phyloP scores from a whole-genome alignment of 2,329 filamentous ascomycete species.

The Fusarium avenaceum region DNA sequence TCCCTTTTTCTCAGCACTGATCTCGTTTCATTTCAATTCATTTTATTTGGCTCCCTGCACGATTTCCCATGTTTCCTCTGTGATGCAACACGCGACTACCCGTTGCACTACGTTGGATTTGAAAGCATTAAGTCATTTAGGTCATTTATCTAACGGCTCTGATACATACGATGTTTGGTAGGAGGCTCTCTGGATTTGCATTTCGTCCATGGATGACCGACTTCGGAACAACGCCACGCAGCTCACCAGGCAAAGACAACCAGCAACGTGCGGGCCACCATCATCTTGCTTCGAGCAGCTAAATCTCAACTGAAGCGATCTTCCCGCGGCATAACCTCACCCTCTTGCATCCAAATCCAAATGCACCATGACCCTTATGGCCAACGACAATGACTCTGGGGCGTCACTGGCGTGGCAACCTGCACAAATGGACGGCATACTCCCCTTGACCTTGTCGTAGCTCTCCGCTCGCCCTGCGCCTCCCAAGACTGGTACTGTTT shows the following conservation, averaged over 20 bases:
- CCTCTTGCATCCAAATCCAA: constrained; percentile 2
- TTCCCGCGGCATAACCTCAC: constrained; percentile 1
- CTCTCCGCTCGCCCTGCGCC: constrained; percentile 9
- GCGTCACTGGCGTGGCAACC: constrained; percentile 33
- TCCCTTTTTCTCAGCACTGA: constrained; percentile 1
- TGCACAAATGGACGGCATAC: constrained; percentile 9
- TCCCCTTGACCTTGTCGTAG: constrained; percentile 13
- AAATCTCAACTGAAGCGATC: constrained; percentile 17
- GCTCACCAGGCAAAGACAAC: neutral
- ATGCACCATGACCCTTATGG: neutral
- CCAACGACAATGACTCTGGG: constrained; percentile 35
- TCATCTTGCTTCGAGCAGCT: constrained; percentile 13
- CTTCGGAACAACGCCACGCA: neutral
- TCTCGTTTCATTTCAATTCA: constrained; percentile 3
- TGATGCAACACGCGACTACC: neutral
- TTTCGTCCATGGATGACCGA: neutral
- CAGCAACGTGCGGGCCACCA: constrained; percentile 12
- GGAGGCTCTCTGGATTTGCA: neutral
- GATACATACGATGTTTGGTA: no score
- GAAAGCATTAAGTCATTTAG: neutral
- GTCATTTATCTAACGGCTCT: no score
- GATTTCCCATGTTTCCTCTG: constrained; percentile 1
- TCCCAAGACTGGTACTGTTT: constrained; percentile 25
- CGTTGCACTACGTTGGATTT: neutral
- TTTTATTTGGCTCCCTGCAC: constrained; percentile 14